Conservation (phyloP, 116 monocot genomes). For the Thalassia testudinum region DNA sequence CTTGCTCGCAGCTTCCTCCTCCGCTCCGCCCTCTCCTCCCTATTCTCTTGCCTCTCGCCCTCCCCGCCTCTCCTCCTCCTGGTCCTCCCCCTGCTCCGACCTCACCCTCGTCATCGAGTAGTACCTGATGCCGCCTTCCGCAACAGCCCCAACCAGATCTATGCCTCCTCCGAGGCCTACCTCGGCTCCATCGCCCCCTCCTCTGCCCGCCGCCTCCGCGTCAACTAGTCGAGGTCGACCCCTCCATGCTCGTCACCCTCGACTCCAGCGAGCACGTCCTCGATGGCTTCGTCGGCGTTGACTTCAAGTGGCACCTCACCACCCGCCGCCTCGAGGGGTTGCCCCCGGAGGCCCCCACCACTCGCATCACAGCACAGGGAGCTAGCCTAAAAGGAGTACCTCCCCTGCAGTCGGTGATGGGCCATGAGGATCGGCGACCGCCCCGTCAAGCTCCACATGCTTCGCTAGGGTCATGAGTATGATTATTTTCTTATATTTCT, state of each 20-base stretch:
- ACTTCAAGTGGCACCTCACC: conserved; percentile 1
- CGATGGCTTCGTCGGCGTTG: conserved; percentile 5
- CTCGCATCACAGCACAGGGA: not conserved
- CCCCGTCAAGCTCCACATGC: not conserved
- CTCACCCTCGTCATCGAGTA: conserved; percentile 12
- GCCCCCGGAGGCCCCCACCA: not conserved
- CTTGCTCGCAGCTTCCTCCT: conserved; percentile 6
- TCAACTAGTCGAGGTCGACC: not conserved
- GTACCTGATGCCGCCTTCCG: not conserved
- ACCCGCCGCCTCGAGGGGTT: not conserved
- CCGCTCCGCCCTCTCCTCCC: not conserved
- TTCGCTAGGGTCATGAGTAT: no score
- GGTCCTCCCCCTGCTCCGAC: not conserved
- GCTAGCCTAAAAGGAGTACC: not conserved
- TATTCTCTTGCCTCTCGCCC: not conserved
- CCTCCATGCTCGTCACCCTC: not conserved
- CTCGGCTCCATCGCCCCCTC: not conserved
- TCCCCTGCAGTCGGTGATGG: not conserved
- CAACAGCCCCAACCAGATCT: conserved; percentile 5
- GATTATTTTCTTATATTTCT: no score
- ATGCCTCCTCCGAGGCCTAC: conserved; percentile 5
- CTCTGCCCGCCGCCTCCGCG: not conserved
- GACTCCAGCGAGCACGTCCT: conserved; percentile 2
- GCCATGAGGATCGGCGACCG: not conserved
- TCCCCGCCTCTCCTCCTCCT: conserved; percentile 1